A percentile compares a stretch with the other conserved stretches of the same genome.
phyloP scores from a whole-genome alignment of 805 yeast species.

The Barnettozyma sucrosica region DNA sequence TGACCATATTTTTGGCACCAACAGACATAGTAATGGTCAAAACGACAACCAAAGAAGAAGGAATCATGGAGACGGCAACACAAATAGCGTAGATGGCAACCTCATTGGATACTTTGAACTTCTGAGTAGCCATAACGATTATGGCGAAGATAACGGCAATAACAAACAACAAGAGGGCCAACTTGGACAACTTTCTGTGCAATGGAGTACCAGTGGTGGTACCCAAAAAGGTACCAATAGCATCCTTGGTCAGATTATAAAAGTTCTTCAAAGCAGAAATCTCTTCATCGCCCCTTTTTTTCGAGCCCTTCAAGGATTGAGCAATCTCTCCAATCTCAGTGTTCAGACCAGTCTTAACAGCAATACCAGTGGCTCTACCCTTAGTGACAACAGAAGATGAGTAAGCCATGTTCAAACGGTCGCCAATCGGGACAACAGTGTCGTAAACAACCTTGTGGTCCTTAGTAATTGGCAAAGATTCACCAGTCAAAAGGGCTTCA shows the following conservation, averaged over 20 bases:
- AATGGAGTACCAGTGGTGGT: conserved; percentile 77
- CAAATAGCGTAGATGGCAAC: conserved; percentile 88
- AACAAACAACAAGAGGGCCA: conserved; percentile 66
- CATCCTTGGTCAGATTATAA: conserved; percentile 40
- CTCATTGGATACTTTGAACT: conserved; percentile 64
- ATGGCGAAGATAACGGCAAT: conserved; percentile 84
- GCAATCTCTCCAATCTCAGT: conserved; percentile 79
- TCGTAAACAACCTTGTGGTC: conserved; percentile 37
- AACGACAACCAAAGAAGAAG: conserved; percentile 74
- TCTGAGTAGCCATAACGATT: conserved; percentile 81
- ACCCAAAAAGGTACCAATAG: conserved; percentile 67
- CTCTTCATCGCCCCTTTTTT: conserved; percentile 38
- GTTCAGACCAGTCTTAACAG: conserved; percentile 56
- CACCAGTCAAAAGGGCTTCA: conserved; percentile 63
- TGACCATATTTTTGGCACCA: conserved; percentile 68
- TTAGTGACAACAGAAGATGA: conserved; percentile 65
- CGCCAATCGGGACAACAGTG: conserved; percentile 56
- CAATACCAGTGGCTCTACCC: conserved; percentile 71
- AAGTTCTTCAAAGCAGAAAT: conserved; percentile 35
- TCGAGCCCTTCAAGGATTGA: conserved; percentile 41
- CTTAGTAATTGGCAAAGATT: conserved; percentile 59
- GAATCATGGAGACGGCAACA: conserved; percentile 74
- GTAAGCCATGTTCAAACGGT: conserved; percentile 65
- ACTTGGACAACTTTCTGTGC: conserved; percentile 66
- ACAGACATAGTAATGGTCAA: conserved; percentile 83